phyloP scores from a whole-genome alignment of 177 flowering plant species.

The Vitis hybrid region DNA sequence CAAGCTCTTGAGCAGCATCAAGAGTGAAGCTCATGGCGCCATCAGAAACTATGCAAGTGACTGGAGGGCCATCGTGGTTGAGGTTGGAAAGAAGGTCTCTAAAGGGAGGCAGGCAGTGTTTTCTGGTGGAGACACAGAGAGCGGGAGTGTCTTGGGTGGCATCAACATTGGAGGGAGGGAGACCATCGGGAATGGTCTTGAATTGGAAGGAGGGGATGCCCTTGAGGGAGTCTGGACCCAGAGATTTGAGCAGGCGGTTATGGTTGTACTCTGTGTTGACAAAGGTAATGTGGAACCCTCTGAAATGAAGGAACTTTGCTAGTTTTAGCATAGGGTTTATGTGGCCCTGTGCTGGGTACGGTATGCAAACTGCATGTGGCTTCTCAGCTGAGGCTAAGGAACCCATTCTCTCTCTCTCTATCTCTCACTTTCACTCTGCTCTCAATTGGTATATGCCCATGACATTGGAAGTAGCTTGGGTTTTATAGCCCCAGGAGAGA shows the following conservation, averaged over 20 bases:
- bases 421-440: too few species aligned
- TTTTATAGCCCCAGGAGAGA: too few species aligned
- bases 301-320: constrained; percentile 53
- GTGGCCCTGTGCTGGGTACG: constrained; percentile 67
- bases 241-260: constrained; percentile 38
- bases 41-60: constrained; percentile 47
- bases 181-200: constrained; percentile 56
- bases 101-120: constrained; percentile 35
- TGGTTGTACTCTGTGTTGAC: constrained; percentile 57
- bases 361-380: constrained; percentile 59
- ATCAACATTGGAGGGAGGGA: constrained; percentile 38
- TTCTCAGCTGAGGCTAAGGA: constrained; percentile 3
- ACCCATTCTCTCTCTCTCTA: too few species aligned
- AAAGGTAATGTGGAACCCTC: constrained; percentile 58
- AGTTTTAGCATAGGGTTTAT: constrained; percentile 55
- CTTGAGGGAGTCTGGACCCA: constrained; percentile 36
- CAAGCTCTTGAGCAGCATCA: constrained; percentile 28
- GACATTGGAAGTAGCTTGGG: too few species aligned
- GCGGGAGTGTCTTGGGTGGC: constrained; percentile 49
- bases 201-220: constrained; percentile 42
- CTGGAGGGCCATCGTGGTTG: constrained; percentile 21
- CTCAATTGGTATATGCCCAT: too few species aligned
- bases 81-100: constrained; percentile 21
- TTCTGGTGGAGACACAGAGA: constrained; percentile 30
- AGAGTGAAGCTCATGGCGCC: constrained; percentile 37